These are phyloP conservation scores for Cladophialophora immunda DNA, from an alignment of 2,329 filamentous ascomycete genomes.

Conservation along the genomic window DNA sequence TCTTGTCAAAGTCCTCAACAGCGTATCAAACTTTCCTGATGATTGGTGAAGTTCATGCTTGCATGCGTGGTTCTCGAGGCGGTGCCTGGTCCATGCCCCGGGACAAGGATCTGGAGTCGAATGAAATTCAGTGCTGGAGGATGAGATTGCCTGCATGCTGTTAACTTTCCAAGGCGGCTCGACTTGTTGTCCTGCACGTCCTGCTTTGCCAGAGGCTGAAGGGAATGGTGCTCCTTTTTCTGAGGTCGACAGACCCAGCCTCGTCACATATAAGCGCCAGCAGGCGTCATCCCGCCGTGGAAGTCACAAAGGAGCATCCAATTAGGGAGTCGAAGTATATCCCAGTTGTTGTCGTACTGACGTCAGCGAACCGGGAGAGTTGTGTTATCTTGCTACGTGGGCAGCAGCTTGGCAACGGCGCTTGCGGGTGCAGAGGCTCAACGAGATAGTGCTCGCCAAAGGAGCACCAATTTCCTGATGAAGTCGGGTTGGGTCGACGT, in stretches of 20 bases:
- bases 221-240: neutral
- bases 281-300: neutral
- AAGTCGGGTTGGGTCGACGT: neutral
- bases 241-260: neutral
- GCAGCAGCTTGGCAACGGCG: neutral
- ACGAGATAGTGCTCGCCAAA: neutral
- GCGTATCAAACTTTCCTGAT: neutral
- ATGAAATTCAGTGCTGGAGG: neutral
- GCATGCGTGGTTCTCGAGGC: neutral
- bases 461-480: neutral
- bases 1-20: neutral
- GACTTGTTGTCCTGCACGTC: neutral
- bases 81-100: neutral
- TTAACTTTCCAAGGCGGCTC: neutral
- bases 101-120: neutral
- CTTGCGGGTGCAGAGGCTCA: neutral
- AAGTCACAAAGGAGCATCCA: neutral
- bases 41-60: neutral
- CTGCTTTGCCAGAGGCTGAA: neutral
- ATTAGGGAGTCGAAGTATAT: neutral
- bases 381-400: neutral
- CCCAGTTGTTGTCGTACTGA: neutral
- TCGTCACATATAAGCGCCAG: slow-evolving; percentile 19
- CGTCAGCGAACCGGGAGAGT: neutral
- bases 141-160: neutral